Evolutionary conservation across 2,329 filamentous ascomycete genomes (phyloP), one percentile per base, ranked within the genome.

Genomic region (Diaporthe vexans): DNA sequence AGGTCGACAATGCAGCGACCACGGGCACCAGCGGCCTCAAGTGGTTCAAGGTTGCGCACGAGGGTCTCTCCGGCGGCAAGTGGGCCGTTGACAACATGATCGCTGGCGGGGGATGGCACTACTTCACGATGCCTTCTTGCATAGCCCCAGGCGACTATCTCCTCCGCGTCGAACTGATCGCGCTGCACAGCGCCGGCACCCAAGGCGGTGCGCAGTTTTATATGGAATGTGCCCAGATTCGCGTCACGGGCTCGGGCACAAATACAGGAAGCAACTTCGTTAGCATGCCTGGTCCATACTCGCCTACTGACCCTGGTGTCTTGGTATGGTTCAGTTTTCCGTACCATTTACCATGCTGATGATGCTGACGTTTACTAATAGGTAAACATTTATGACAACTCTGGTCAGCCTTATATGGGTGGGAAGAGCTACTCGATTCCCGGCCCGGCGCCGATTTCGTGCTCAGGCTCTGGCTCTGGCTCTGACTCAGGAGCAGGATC

Each of bases 21-120:
- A 82, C 86, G 9, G 80, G 80, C 72, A 81, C 83, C 77, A 81
- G 77, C 6, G 84, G 85, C 4, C 82, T 85, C 24, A 82, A 83
- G 72, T 90, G 87, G 88, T 89, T 90, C 83, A 90, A 90, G 83
- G 84, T 90, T 77, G 87, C 84, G 80, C 84, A 88, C 75, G 86
- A 89, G 76, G 85, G 84, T 8, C 85, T 86, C 76, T 10, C 78
- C 79, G 54, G 82, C 79, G 71, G 84, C 76, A 82, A 83, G 72
- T 89, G 88, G 87, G 87, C 63, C 1, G 63, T 67, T 9, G 85
- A 86, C 79, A 82, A 82, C 79, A 81, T 86, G 81, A 82, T 87
- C 76, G 72, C 79, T 57, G 81, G 83, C 77, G 80, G 83, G 72
- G 85, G 88, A 40, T 88, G 86, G 83, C 80, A 82, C 58, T 87